These are phyloP conservation scores for Penicillium brasilianum DNA, from an alignment of 2,329 filamentous ascomycete species.

Conservation along the genomic window DNA sequence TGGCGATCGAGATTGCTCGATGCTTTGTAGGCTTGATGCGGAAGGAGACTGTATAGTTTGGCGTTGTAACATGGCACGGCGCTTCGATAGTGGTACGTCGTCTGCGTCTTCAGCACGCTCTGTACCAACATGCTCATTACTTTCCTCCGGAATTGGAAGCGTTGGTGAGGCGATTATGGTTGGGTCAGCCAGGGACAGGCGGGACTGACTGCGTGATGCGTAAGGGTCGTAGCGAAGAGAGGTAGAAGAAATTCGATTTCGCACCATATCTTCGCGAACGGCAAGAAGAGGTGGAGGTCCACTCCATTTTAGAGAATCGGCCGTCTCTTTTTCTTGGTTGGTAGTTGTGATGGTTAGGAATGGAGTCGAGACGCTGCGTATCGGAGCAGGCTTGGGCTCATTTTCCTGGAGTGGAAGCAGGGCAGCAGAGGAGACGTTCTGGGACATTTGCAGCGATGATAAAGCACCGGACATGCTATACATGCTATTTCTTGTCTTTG, in stretches of 20 bases:
- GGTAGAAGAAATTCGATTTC: slow-evolving; percentile 43
- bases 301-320: slow-evolving; percentile 32
- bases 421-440: slow-evolving; percentile 24
- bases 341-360: slow-evolving; percentile 27
- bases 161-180: slow-evolving; percentile 25
- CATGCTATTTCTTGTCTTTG: slow-evolving; percentile 17
- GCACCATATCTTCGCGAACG: slow-evolving; percentile 59
- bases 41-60: slow-evolving; percentile 55
- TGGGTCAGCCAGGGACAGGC: slow-evolving; percentile 32
- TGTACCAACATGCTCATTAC: slow-evolving; percentile 10
- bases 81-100: slow-evolving; percentile 73
- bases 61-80: slow-evolving; percentile 65
- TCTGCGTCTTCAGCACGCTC: slow-evolving; percentile 56
- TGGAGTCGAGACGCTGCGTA: slow-evolving; percentile 29
- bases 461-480: slow-evolving; percentile 11
- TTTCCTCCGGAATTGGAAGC: slow-evolving; percentile 34
- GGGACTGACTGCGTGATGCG: slow-evolving; percentile 34
- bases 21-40: slow-evolving; percentile 54
- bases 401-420: slow-evolving; percentile 9
- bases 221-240: slow-evolving; percentile 42
- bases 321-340: slow-evolving; percentile 21
- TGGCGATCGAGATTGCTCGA: slow-evolving; percentile 21
- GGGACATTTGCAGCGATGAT: slow-evolving; percentile 9
- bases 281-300: slow-evolving; percentile 56
- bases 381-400: slow-evolving; percentile 4